These are phyloP conservation scores for Rubus idaeus DNA, from an alignment of 306 rosid species.

Conservation along the genomic window DNA sequence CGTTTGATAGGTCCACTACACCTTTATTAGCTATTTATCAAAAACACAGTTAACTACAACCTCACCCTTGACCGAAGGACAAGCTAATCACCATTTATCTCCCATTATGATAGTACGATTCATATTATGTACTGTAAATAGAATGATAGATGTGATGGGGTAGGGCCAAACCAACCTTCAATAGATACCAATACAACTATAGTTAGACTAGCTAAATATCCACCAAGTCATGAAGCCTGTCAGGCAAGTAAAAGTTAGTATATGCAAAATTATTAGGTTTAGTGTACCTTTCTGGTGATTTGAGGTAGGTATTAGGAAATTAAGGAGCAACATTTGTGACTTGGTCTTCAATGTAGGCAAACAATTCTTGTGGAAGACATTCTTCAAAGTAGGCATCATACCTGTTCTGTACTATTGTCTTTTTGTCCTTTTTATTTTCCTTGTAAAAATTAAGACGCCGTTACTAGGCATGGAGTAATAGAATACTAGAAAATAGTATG, in stretches of 20 bases:
- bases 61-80: no score
- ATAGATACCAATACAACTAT: not conserved
- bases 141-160: not conserved
- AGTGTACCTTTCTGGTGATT: not conserved
- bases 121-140: not conserved
- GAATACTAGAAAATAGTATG: not conserved
- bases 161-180: constrained; percentile 1
- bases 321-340: not conserved
- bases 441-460: not conserved
- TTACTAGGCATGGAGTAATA: not conserved
- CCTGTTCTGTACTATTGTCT: not conserved
- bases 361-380: not conserved
- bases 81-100: not conserved
- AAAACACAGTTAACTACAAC: no score
- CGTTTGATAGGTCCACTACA: no score
- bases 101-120: not conserved
- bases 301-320: not conserved
- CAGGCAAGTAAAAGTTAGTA: not conserved
- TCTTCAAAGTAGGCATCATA: not conserved
- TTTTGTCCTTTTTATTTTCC: not conserved
- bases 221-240: not conserved
- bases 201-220: not conserved
- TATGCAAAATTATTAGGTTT: not conserved
- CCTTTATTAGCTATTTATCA: no score
- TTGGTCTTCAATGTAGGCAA: not conserved